phyloP scores from a whole-genome alignment of 164 flowering plant species.

The Tetrastigma voinierianum region DNA sequence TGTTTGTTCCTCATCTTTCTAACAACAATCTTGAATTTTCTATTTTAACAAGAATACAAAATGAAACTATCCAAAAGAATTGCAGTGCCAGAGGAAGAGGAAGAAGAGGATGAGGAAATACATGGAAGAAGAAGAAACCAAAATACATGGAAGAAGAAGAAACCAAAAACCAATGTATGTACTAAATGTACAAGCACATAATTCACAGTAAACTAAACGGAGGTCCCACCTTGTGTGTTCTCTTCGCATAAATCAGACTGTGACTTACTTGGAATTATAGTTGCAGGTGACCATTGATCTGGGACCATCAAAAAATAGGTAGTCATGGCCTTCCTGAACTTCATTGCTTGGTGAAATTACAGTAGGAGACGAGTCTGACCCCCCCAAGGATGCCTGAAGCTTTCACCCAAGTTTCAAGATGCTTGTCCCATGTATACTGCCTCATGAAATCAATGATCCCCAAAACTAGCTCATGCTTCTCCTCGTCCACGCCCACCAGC shows the following conservation, averaged over 20 bases:
- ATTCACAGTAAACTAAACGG: conserved; percentile 35
- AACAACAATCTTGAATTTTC: conserved; percentile 26
- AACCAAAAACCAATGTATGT: too few species aligned
- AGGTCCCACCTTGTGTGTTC: conserved; percentile 34
- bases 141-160: too few species aligned
- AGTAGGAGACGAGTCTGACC: conserved; percentile 73
- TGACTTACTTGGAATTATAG: conserved; percentile 60
- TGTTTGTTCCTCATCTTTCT: conserved; percentile 34
- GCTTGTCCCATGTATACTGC: conserved; percentile 99
- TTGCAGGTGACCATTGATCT: conserved; percentile 87
- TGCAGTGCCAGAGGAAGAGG: too few species aligned
- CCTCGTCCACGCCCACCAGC: conserved; percentile 92
- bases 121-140: conserved; percentile 11
- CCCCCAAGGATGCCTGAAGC: conserved; percentile 95
- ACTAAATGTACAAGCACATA: conserved; percentile 25
- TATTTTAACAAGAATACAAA: conserved; percentile 12
- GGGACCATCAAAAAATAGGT: conserved; percentile 97
- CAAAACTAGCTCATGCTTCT: conserved; percentile 87
- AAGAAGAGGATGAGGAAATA: conserved; percentile 2
- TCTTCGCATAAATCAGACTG: conserved; percentile 69
- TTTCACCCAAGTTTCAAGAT: conserved; percentile 98
- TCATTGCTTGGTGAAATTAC: conserved; percentile 94
- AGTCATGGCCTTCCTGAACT: conserved; percentile 98
- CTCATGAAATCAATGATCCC: conserved; percentile 98
- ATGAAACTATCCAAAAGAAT: conserved; percentile 35